Conservation (phyloP, 345 rosid species). For the Punica granatum region DNA sequence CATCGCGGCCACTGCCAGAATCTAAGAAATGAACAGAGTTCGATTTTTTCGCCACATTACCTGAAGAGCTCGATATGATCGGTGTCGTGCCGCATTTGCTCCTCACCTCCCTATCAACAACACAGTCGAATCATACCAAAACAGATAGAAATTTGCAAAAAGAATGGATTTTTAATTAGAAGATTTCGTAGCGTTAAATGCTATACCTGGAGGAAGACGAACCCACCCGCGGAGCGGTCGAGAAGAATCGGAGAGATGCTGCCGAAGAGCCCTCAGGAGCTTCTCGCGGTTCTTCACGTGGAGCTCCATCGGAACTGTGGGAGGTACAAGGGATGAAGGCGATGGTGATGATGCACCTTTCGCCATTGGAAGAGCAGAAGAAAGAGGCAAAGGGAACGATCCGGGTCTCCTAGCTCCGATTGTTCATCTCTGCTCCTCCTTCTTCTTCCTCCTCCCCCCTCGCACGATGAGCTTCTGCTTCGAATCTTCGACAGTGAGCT, state of each 20-base stretch:
- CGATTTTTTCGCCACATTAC: slow-evolving; percentile 12
- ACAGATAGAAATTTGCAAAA: neutral
- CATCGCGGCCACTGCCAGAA: neutral
- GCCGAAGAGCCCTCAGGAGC: slow-evolving; percentile 51
- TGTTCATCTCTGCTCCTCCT: neutral
- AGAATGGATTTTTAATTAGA: neutral
- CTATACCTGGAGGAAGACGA: slow-evolving; percentile 68
- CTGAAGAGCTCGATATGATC: slow-evolving; percentile 92
- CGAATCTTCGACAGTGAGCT: neutral
- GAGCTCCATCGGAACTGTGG: slow-evolving; percentile 62
- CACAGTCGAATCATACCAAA: neutral
- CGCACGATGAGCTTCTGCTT: too few relatives aligned
- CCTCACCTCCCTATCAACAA: slow-evolving; percentile 69
- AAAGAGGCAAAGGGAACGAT: neutral
- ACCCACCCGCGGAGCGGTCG: slow-evolving; percentile 66
- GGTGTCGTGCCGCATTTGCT: slow-evolving; percentile 71
- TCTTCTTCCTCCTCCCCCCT: neutral
- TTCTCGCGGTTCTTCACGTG: slow-evolving; percentile 56
- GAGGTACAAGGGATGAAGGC: slow-evolving; percentile 41
- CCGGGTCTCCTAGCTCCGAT: neutral
- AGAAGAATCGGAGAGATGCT: slow-evolving; percentile 34
- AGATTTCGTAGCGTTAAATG: neutral
- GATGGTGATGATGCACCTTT: slow-evolving; percentile 23
- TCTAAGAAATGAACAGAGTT: neutral
- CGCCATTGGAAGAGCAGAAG: slow-evolving; percentile 23